phyloP scores from a whole-genome alignment of 2,329 filamentous ascomycete genomes.

The Sordariomycetes sp. region DNA sequence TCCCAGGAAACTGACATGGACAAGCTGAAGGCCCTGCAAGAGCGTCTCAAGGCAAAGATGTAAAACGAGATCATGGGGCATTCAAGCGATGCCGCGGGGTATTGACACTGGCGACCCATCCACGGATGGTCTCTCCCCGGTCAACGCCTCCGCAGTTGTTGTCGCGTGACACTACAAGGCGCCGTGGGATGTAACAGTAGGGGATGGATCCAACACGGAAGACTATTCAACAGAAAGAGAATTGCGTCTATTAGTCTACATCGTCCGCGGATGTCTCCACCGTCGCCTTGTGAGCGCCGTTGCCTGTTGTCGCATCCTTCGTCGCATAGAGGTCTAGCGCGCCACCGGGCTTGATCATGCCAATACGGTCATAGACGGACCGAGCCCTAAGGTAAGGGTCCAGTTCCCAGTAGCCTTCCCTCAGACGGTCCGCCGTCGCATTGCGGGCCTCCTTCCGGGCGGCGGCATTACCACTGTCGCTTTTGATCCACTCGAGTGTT shows the following conservation, averaged over 20 bases:
- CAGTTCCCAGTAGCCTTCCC: constrained; percentile 74
- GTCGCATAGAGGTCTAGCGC: constrained; percentile 58
- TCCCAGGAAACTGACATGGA: constrained; percentile 68
- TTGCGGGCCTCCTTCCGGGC: constrained; percentile 27
- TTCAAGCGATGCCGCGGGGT: background rate
- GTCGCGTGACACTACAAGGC: no score
- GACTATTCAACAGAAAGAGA: background rate
- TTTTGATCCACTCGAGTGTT: constrained; percentile 64
- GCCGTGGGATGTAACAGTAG: background rate
- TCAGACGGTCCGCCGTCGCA: constrained; percentile 49
- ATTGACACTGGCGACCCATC: background rate
- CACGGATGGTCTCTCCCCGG: no score
- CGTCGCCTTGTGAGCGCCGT: constrained; percentile 7
- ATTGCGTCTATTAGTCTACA: constrained; percentile 25
- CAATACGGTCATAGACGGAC: constrained; percentile 74
- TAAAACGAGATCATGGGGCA: constrained; percentile 24
- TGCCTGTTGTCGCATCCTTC: constrained; percentile 6
- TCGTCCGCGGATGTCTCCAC: constrained; percentile 30
- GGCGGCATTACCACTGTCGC: constrained; percentile 2
- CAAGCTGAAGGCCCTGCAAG: constrained; percentile 64
- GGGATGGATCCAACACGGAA: background rate
- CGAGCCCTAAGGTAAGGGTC: constrained; percentile 80
- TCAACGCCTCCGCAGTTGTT: background rate
- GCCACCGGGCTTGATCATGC: constrained; percentile 58
- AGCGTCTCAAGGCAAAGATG: constrained; percentile 86